Base-by-base conservation (phyloP, 1,284 basidiomycete genomes). In the Leccinum angustisporum region DNA sequence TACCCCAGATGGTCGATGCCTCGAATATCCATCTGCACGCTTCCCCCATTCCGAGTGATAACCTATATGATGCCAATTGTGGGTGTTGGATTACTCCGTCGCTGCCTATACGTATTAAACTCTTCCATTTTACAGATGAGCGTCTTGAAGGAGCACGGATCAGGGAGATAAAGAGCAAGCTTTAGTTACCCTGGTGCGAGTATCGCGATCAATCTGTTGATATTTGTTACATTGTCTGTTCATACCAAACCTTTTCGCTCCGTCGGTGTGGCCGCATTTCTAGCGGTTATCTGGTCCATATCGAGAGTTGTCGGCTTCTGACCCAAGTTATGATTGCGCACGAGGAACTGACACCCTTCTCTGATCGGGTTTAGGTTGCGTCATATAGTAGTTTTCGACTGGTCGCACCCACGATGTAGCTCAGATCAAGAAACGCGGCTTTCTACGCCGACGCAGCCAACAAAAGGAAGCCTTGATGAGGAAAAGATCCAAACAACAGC, bases 1-100 rank as follows among this genome's bases (percentile, higher is more conserved):
- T 87, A 0, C 91, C 91, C 0, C 84, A 87, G 53, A 95, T 97
- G 95, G 92, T 98, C 25, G 94, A 97, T 69, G 87, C 88, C 13
- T 83, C 86, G 2, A 86, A 86, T 57, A 78, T 95, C 43, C 79
- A 80, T 54, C 76, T 81, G 48, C 90, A 91, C 68, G 73, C 84
- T 21, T 86, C 86, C 6, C 67, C 85, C 1, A 86, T 89, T 5
- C 91, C 91, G 0, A 79, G 78, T 2, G 90, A 92, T 68, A 81
- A 81, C n/a, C 79, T 94, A 50, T 95, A 89, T 72, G 81, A 89
- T 43, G 76, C 76, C 52, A 95, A 94, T 68, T 96, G 93, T 95
- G 71, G 76, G 90, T 78, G 25, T 58, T 46, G 4, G 16, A 30
- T 58, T 38, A 10, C 33, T 31, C 8, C 8, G 7, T 30, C 14